Evolutionary conservation across 306 rosid genomes (phyloP).

Genomic region (Sindora glabra): DNA sequence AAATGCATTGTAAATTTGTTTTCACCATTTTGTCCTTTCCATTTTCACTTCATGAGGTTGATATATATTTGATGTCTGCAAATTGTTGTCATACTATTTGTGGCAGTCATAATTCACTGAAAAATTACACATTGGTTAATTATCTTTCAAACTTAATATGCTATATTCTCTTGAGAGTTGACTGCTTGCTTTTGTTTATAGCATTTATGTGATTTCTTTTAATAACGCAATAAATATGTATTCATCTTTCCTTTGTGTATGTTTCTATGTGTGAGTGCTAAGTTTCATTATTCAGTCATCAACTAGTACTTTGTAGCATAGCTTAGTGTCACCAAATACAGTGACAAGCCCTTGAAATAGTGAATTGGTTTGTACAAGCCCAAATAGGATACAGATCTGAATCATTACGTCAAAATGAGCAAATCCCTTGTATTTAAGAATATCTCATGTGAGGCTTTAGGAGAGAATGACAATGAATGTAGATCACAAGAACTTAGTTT

Average conservation of each 20-base stretch:
- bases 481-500: too few species aligned
- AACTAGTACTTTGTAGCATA: background rate
- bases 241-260: background rate
- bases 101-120: background rate
- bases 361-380: too few species aligned
- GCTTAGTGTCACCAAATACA: too few species aligned
- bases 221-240: background rate
- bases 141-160: constrained; percentile 2
- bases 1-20: background rate
- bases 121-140: background rate
- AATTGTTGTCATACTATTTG: background rate
- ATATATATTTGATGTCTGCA: background rate
- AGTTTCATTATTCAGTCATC: background rate
- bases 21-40: constrained; percentile 2
- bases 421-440: too few species aligned
- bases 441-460: too few species aligned
- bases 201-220: background rate
- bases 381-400: too few species aligned
- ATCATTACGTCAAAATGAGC: too few species aligned
- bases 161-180: background rate
- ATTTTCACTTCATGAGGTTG: background rate
- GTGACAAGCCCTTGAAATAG: too few species aligned
- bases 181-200: constrained; percentile 3
- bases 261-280: background rate
- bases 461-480: too few species aligned